Percentiles rank a stretch among this genome's conserved stretches.
Conservation (phyloP, 768 basidiomycete genomes). For the Phaffia australis region DNA sequence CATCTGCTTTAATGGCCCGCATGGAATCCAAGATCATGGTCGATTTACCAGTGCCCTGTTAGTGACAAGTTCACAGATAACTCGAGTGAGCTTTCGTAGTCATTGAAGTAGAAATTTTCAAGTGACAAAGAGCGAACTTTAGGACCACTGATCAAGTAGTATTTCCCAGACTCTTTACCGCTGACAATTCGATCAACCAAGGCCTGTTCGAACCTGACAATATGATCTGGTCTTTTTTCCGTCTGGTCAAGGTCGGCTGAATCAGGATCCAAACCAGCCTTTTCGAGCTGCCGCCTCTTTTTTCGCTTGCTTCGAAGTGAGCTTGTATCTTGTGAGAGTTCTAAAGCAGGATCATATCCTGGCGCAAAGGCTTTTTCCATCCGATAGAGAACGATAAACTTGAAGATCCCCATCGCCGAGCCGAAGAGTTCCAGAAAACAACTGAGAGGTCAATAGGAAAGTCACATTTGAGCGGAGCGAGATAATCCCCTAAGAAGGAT, state of each 20-base stretch:
- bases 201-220: constrained; percentile 64
- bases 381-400: constrained; percentile 21
- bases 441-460: constrained; percentile 3
- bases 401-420: not conserved
- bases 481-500: not conserved
- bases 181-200: constrained; percentile 65
- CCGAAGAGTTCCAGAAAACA: no score
- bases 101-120: not conserved
- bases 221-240: constrained; percentile 41
- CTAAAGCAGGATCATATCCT: constrained; percentile 74
- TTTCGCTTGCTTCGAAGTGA: constrained; percentile 40
- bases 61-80: no score
- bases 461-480: not conserved
- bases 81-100: not conserved
- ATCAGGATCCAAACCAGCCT: constrained; percentile 27
- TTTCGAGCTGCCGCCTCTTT: constrained; percentile 33
- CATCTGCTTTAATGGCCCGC: constrained; percentile 57
- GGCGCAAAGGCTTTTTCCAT: constrained; percentile 66
- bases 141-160: constrained; percentile 64
- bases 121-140: constrained; percentile 46
- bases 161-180: constrained; percentile 60
- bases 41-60: constrained; percentile 65
- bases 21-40: constrained; percentile 77
- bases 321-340: constrained; percentile 39
- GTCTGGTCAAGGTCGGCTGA: constrained; percentile 29